Conservation (phyloP, 768 basidiomycete genomes). For the Lactarius indigo region DNA sequence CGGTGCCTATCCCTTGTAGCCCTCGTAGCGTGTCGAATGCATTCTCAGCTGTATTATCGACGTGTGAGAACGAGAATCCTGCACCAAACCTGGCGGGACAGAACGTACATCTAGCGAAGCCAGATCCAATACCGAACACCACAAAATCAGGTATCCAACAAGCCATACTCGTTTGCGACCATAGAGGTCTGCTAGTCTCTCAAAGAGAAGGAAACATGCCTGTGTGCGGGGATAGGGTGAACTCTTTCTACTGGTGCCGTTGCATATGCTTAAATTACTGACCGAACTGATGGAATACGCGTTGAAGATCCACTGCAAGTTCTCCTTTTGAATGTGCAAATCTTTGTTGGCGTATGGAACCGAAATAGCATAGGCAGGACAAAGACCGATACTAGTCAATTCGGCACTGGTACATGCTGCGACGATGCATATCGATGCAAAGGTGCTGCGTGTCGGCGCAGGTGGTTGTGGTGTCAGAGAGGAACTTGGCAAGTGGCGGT, state of each 20-base stretch:
- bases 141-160: conserved; percentile 51
- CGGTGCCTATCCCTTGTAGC: conserved; percentile 73
- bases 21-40: conserved; percentile 70
- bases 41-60: conserved; percentile 45
- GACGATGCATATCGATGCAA: conserved; percentile 25
- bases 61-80: neutral
- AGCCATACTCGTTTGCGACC: conserved; percentile 70
- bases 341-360: conserved; percentile 35
- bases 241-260: neutral
- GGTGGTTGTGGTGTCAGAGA: neutral
- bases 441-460: neutral
- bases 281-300: conserved; percentile 69
- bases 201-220: conserved; percentile 78
- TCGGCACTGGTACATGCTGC: conserved; percentile 32
- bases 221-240: conserved; percentile 28
- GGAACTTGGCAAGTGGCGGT: no score
- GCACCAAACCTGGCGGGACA: neutral
- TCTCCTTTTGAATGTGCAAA: conserved; percentile 47
- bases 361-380: conserved; percentile 29
- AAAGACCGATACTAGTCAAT: conserved; percentile 30
- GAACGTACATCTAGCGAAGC: conserved; percentile 51
- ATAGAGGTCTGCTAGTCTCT: conserved; percentile 75
- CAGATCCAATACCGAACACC: conserved; percentile 60
- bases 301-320: conserved; percentile 65
- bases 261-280: conserved; percentile 21